Evolutionary conservation across 1,284 basidiomycete species (phyloP), one percentile per base, ranked within the genome.

Genomic region (Apiotrichum laibachii): DNA sequence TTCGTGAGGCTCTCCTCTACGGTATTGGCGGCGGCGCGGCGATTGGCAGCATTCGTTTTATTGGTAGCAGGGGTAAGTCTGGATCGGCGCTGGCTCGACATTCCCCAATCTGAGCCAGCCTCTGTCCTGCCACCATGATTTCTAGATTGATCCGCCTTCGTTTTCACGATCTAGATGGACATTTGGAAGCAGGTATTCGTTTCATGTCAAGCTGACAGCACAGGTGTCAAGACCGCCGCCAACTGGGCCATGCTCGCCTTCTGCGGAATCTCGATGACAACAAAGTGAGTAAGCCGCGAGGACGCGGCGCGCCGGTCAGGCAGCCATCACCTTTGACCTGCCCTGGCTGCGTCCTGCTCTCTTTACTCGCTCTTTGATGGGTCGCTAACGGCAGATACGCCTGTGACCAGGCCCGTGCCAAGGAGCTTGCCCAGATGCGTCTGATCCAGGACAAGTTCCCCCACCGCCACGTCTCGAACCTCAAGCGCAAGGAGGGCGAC

Each of bases 231-330:
- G 22, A 43, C 39, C 21, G 71, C 70, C 13, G 65, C 67, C 11
- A 72, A 74, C 59, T 77, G 76, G 77, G 72, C 75, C 10, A 69
- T 79, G 12, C 68, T 66, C 8, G 66, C 71, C 9, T 77, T 78
- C 53, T 55, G 73, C 9, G 59, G 63, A 6, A 70, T 77, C 37
- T 63, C 74, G 1, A 50, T 67, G 7, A 66, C 69, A 34, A 69
- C 70, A 47, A 72, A 69, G 75, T 75, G 54, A 59, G 74, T 64
- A 6, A 18, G 13, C n/a, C 16, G 4, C 2, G 42, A 43, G 42
- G 9, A 18, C n/a, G n/a, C n/a, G 19, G 9, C 42, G 42, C 42
- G 42, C 26, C 26, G 26, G 26, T 31, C 26, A 7, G 26, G 4
- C 3, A 7, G 26, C 26, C 4, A 31, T 7, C 26, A 31, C 37